Conservation (phyloP, 2,329 filamentous ascomycete species). For the Pseudocercospora ulei region DNA sequence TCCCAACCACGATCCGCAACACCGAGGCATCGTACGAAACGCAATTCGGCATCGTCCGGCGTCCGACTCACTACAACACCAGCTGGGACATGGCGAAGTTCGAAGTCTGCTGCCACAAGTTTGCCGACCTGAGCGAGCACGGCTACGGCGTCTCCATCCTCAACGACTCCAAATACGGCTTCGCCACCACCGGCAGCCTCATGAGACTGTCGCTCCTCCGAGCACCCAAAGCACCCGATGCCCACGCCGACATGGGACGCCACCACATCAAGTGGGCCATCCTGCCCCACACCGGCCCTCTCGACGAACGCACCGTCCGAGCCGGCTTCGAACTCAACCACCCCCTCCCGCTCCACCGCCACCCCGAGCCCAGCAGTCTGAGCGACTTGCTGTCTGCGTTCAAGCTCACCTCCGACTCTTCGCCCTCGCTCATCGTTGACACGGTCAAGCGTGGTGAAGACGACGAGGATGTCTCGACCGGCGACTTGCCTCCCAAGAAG, state of each 20-base stretch:
- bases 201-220: conserved; percentile 84
- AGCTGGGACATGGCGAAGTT: conserved; percentile 97
- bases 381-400: conserved; percentile 47
- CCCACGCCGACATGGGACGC: conserved; percentile 76
- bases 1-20: conserved; percentile 82
- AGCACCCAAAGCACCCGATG: conserved; percentile 84
- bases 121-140: conserved; percentile 78
- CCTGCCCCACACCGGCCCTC: conserved; percentile 65
- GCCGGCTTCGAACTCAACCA: conserved; percentile 88
- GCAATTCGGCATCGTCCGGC: conserved; percentile 76
- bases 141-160: conserved; percentile 85
- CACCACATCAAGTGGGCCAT: conserved; percentile 87
- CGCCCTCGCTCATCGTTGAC: conserved; percentile 60
- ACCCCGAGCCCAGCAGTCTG: conserved; percentile 27
- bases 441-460: conserved; percentile 74
- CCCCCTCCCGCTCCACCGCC: conserved; percentile 53
- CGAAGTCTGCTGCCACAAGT: conserved; percentile 92
- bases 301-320: conserved; percentile 64
- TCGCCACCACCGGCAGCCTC: conserved; percentile 75
- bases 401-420: conserved; percentile 44
- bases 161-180: conserved; percentile 94
- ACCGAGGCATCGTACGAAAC: conserved; percentile 93
- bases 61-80: conserved; percentile 97
- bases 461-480: conserved; percentile 45
- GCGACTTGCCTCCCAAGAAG: conserved; percentile 47